Base-by-base conservation (phyloP, 176 grass and related monocot genomes). In the Oryza glumipatula region DNA sequence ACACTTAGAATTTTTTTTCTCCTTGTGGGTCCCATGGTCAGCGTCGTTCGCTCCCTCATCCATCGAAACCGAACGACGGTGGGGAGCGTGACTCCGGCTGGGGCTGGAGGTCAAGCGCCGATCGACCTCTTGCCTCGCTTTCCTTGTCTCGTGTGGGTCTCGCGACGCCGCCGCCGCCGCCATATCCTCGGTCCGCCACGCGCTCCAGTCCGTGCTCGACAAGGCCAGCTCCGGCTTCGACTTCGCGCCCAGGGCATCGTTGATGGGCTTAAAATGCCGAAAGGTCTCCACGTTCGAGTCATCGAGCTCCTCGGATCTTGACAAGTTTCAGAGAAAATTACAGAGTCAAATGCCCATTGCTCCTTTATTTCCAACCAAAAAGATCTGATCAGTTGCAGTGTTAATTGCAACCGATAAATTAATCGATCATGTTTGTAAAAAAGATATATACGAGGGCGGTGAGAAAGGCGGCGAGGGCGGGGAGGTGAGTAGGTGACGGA, bases 271-370 rank as follows among this genome's bases (percentile, higher is more conserved):
- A 84, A 99, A 99, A 44, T 88, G 90, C 17, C 80, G 81, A 41
- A 88, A 88, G 82, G 72, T 92, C 77, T 86, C 82, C 0, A 73
- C 86, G 6, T 94, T 92, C 60, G 90, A 94, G 41, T 96, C 84
- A 39, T 99, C 96, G 0, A 91, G 81, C 61, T 99, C 90, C 11
- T 99, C 94, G 60, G 26, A 26, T 96, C 88, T 17, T 94, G 81
- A 98, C 24, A 12, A 35, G 10, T 12, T 14, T 52, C 30, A 51
- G 30, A 23, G 36, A 70, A 54, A 33, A 54, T 6, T 13, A 54
- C 76, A 56, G 17, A 6, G 15, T 54, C 5, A 54, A 6, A 16
- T 15, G 9, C 6, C 35, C 8, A 22, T 28, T 21, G 12, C 51
- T 28, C n/a, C 47, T 48, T 41, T 64, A 24, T 11, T 26, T 3